Percentiles rank a stretch among this genome's conserved stretches.
Conservation (phyloP, 495 filamentous ascomycete species). For the Xylaria palmicola region DNA sequence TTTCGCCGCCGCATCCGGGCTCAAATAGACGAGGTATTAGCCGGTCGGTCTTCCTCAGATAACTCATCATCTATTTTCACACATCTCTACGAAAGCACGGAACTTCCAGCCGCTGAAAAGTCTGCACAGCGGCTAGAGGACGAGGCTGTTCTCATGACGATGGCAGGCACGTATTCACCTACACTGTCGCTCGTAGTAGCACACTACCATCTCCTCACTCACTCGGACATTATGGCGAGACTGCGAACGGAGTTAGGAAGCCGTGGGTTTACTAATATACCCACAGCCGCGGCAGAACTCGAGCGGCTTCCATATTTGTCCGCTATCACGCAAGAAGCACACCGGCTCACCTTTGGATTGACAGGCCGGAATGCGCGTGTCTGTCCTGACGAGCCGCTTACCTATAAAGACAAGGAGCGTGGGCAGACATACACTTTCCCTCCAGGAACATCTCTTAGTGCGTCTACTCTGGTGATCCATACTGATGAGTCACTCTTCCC, state of each 20-base stretch:
- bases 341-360: constrained; percentile 37
- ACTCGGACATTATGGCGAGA: constrained; percentile 11
- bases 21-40: constrained; percentile 2
- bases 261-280: constrained; percentile 19
- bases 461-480: constrained; percentile 12
- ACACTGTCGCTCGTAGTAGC: constrained; percentile 16
- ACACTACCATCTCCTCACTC: constrained; percentile 14
- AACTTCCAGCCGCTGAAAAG: background rate
- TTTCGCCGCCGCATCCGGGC: constrained; percentile 10
- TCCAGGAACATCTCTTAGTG: constrained; percentile 10
- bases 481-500: constrained; percentile 35
- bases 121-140: constrained; percentile 14
- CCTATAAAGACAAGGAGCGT: background rate
- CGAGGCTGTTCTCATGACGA: constrained; percentile 12
- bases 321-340: constrained; percentile 37
- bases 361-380: constrained; percentile 28
- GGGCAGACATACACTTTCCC: constrained; percentile 4
- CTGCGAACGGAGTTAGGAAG: constrained; percentile 33
- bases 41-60: background rate
- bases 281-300: constrained; percentile 19
- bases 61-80: constrained; percentile 4
- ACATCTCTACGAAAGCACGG: constrained; percentile 6
- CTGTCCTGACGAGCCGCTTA: constrained; percentile 18
- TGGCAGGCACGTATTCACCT: constrained; percentile 23
- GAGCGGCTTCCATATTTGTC: constrained; percentile 39